A percentile compares a stretch with the other conserved stretches of the same genome.
Conservation (phyloP, 176 grass and related monocot genomes). For the Avena sativa region DNA sequence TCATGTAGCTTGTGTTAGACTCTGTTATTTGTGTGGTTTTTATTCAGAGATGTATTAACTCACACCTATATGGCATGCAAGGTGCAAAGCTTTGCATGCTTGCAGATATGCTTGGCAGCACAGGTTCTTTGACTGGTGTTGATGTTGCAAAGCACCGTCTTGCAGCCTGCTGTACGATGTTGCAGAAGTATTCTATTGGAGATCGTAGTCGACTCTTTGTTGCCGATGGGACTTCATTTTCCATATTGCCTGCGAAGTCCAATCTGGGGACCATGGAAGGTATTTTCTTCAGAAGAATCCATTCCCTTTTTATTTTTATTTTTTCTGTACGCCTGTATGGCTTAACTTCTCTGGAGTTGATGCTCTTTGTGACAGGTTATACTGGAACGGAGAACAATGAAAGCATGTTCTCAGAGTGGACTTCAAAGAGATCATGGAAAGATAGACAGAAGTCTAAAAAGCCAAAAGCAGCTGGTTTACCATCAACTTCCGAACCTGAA, state of each 20-base stretch:
- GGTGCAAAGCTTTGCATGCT: constrained; percentile 99
- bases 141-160: constrained; percentile 88
- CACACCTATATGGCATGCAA: constrained; percentile 41
- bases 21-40: constrained; percentile 27
- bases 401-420: constrained; percentile 72
- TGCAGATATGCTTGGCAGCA: constrained; percentile 70
- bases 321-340: background rate
- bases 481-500: constrained; percentile 68
- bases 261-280: constrained; percentile 33
- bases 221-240: constrained; percentile 87
- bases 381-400: constrained; percentile 37
- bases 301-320: constrained; percentile 30
- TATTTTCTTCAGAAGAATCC: constrained; percentile 36
- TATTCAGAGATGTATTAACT: constrained; percentile 18
- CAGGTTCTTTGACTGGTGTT: constrained; percentile 90
- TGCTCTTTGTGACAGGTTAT: constrained; percentile 47
- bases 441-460: constrained; percentile 68
- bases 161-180: constrained; percentile 89
- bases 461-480: constrained; percentile 49
- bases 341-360: constrained; percentile 20
- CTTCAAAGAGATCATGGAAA: constrained; percentile 80
- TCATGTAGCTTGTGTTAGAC: constrained; percentile 11
- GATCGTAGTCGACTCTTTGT: constrained; percentile 84
- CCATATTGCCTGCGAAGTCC: constrained; percentile 64
- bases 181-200: constrained; percentile 90